These are phyloP conservation scores for Bipolaris gigantea DNA, from an alignment of 2,329 filamentous ascomycete genomes.

Conservation along the genomic window DNA sequence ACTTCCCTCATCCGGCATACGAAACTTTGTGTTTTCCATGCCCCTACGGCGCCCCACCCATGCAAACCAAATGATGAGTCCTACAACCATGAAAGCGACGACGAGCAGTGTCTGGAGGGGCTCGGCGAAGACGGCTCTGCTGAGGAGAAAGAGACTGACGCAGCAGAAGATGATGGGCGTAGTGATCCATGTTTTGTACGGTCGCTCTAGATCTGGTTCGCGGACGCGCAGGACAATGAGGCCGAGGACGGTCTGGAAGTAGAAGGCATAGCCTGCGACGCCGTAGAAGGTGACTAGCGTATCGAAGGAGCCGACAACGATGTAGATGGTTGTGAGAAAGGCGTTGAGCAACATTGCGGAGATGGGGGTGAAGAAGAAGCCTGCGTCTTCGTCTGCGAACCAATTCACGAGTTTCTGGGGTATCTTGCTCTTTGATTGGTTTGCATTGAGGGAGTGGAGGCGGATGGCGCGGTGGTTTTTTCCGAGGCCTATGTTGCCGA, in stretches of 20 bases:
- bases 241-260: constrained; percentile 92
- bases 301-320: constrained; percentile 83
- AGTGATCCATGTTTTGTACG: constrained; percentile 94
- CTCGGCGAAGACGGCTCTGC: constrained; percentile 84
- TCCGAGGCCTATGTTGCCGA: constrained; percentile 78
- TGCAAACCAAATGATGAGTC: constrained; percentile 88
- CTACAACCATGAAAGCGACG: constrained; percentile 78
- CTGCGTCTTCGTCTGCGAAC: constrained; percentile 65
- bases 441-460: constrained; percentile 31
- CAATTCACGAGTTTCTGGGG: constrained; percentile 28
- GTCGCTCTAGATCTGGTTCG: constrained; percentile 84
- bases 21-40: constrained; percentile 32
- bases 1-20: constrained; percentile 19
- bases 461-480: constrained; percentile 44
- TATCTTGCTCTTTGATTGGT: constrained; percentile 24
- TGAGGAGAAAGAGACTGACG: constrained; percentile 89
- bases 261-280: constrained; percentile 95
- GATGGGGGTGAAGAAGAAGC: constrained; percentile 91
- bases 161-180: constrained; percentile 99
- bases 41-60: constrained; percentile 63
- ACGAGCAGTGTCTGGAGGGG: constrained; percentile 89
- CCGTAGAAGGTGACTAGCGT: constrained; percentile 96
- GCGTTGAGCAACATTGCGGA: constrained; percentile 85
- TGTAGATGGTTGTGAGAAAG: constrained; percentile 72
- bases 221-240: constrained; percentile 85